phyloP scores from a whole-genome alignment of 169 alveolate genomes.

The Perkinsus marinus region DNA sequence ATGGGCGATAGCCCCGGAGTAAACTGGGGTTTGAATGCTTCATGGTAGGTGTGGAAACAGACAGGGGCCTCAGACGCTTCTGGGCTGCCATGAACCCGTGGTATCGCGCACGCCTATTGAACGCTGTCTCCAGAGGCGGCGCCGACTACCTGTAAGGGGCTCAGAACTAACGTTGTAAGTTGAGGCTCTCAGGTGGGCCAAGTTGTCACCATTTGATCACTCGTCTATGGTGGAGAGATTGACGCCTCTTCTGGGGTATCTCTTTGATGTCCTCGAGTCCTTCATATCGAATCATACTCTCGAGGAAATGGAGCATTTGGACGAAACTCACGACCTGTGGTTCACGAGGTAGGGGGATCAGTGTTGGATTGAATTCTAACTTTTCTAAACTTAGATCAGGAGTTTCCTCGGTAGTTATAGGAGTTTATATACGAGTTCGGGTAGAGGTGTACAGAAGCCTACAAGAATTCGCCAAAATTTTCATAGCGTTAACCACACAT shows the following conservation, averaged over 20 bases:
- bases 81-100: not conserved
- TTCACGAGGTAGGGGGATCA: not conserved
- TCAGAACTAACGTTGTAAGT: not conserved
- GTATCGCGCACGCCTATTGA: not conserved
- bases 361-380: too few relatives aligned
- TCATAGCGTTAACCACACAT: too few relatives aligned
- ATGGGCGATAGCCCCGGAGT: too few relatives aligned
- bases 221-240: not conserved
- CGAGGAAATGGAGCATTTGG: not conserved
- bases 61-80: not conserved
- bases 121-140: not conserved
- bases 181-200: not conserved
- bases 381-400: too few relatives aligned
- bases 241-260: not conserved
- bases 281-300: not conserved
- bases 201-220: not conserved
- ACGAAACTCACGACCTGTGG: not conserved
- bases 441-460: too few relatives aligned
- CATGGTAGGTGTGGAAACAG: not conserved
- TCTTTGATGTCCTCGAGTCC: not conserved
- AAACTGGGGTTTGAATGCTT: not conserved
- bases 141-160: not conserved
- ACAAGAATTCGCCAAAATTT: too few relatives aligned
- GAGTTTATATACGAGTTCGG: too few relatives aligned
- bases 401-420: too few relatives aligned